Conservation (phyloP, 2,329 filamentous ascomycete genomes). For the Diaporthe eres region DNA sequence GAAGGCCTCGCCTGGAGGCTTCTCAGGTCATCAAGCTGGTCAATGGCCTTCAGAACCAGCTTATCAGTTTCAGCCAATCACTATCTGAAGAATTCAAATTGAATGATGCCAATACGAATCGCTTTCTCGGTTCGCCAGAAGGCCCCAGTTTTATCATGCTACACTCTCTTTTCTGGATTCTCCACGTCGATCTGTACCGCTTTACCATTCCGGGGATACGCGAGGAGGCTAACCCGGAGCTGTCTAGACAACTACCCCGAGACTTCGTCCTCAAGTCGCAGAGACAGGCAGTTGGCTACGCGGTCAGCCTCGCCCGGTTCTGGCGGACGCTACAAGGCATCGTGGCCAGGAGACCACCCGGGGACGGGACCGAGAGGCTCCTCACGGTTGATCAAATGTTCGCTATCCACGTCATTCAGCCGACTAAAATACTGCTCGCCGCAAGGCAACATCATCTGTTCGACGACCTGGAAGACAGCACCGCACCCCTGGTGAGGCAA, state of each 20-base stretch:
- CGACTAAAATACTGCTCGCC: conserved; percentile 51
- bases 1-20: conserved; percentile 48
- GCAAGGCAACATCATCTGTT: conserved; percentile 55
- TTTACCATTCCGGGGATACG: conserved; percentile 55
- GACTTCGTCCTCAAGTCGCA: conserved; percentile 55
- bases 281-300: conserved; percentile 57
- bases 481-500: conserved; percentile 54
- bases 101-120: conserved; percentile 52
- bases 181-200: conserved; percentile 57
- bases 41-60: conserved; percentile 54
- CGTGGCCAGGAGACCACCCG: conserved; percentile 46
- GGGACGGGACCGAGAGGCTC: conserved; percentile 39
- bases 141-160: conserved; percentile 55
- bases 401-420: conserved; percentile 44
- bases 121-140: conserved; percentile 50
- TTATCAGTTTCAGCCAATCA: conserved; percentile 54
- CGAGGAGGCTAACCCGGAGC: conserved; percentile 51
- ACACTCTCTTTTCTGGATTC: conserved; percentile 53
- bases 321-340: conserved; percentile 52
- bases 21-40: conserved; percentile 56
- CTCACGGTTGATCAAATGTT: conserved; percentile 43
- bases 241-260: conserved; percentile 52
- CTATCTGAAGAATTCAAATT: conserved; percentile 53
- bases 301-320: conserved; percentile 55
- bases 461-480: conserved; percentile 53